Base-by-base conservation (phyloP, 352 stramenopile genomes). In the Phytophthora sojae region DNA sequence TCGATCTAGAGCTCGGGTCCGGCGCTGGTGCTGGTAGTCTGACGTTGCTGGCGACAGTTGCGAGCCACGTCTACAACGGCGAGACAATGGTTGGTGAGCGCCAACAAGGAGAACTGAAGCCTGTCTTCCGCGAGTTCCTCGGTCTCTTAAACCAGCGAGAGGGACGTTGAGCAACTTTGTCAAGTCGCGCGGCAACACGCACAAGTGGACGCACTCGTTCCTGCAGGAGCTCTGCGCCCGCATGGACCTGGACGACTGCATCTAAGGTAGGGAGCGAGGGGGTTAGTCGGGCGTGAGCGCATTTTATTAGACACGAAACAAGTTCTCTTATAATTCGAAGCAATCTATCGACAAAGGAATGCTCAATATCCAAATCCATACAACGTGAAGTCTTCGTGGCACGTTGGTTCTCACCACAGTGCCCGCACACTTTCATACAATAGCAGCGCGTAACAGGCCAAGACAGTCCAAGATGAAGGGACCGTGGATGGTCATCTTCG, bases 161-260 rank as follows among this genome's bases (percentile, higher is more conserved):
- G 29, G 25, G 7, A 32, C 42, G 42, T 19, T 55, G 57, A 42
- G 42, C 25, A 44, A 55, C 21, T 64, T 53, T 21, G 26, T 64
- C 12, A 57, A 29, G 11, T 57, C 54, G 14, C 61, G 73, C 39
- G 63, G 69, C 4, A 56, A 63, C 11, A 47, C 44, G 5, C 57
- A 80, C 45, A 57, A 63, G 23, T 85, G 77, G 77, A 49, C 44
- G 3, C 60, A 57, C 42, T 85, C 77, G 21, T 71, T 77, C 55
- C 57, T 85, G 49, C 71, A 81, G 52, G 63, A 78, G 12, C 29
- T 64, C 4, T 64, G 57, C 17, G 25, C 42, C 29, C 52, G 61
- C 14, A 79, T 84, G 75, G 77, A 84, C 59, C n/a, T 80, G 15
- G 35, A 17, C 12, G 35, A 17, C 35, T 44, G 35, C 35, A 44